Evolutionary conservation across 306 rosid species (phyloP).

Genomic region (Argentina anserina): DNA sequence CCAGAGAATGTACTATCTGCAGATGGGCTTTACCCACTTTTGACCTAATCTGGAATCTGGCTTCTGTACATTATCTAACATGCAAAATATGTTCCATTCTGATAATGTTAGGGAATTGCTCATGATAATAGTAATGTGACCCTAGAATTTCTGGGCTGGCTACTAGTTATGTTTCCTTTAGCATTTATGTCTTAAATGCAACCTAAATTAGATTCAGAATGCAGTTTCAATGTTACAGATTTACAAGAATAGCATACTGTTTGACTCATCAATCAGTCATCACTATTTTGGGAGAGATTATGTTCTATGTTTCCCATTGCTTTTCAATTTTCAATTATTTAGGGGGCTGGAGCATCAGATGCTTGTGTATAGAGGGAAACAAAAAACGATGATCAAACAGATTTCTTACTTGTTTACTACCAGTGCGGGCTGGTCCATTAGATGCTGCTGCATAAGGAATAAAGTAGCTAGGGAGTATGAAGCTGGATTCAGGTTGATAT

Average conservation of each 20-base stretch:
- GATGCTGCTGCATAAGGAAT: conserved; percentile 91
- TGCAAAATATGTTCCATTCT: background rate
- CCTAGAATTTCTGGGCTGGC: background rate
- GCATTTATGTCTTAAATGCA: background rate
- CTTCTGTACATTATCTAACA: background rate
- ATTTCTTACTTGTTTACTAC: conserved; percentile 54
- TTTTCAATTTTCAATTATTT: background rate
- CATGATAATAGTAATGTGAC: background rate
- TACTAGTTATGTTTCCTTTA: background rate
- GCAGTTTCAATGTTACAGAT: background rate
- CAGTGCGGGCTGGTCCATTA: conserved; percentile 69
- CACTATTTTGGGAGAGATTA: background rate
- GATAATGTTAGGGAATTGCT: no score
- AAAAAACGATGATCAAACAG: background rate
- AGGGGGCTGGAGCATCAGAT: background rate
- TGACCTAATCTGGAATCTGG: background rate
- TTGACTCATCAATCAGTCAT: background rate
- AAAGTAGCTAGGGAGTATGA: conserved; percentile 78
- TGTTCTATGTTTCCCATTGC: background rate
- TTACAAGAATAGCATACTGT: background rate
- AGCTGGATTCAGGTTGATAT: conserved; percentile 58
- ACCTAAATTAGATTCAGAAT: background rate
- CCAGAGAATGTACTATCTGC: background rate
- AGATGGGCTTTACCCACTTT: background rate
- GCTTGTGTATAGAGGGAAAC: background rate